Conservation (phyloP, 2,329 filamentous ascomycete genomes). For the Colletotrichum sp. region DNA sequence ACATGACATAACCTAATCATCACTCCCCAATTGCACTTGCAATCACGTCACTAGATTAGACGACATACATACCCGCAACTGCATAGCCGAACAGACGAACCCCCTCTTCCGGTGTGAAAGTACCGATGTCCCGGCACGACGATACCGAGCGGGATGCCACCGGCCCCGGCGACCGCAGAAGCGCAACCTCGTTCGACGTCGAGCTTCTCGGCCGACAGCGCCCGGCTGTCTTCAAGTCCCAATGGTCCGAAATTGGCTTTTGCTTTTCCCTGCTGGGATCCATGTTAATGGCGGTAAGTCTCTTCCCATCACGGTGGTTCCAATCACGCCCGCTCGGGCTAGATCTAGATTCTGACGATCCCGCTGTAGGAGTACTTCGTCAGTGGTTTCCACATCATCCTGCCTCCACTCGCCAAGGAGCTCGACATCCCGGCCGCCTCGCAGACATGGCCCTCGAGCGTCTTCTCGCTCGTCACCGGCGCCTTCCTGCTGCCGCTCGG, state of each 20-base stretch:
- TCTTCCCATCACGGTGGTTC: neutral
- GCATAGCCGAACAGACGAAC: neutral
- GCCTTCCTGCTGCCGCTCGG: conserved; percentile 68
- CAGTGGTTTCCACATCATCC: conserved; percentile 76
- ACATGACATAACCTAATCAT: neutral
- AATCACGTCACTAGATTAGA: neutral
- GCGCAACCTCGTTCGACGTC: conserved; percentile 39
- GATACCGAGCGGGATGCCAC: conserved; percentile 14
- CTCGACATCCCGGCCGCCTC: conserved; percentile 67
- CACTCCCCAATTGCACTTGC: neutral
- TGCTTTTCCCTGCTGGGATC: conserved; percentile 66
- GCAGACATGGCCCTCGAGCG: conserved; percentile 69
- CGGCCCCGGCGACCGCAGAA: neutral
- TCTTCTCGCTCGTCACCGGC: conserved; percentile 63
- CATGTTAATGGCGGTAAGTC: conserved; percentile 61
- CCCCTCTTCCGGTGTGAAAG: neutral
- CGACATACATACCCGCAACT: neutral
- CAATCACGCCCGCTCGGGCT: neutral
- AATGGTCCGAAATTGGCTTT: conserved; percentile 65
- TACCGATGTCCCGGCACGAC: neutral
- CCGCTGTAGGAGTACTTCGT: conserved; percentile 70
- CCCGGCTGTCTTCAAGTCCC: conserved; percentile 58
- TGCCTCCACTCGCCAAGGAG: conserved; percentile 67
- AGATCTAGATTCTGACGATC: neutral
- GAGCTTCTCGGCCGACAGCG: conserved; percentile 68